These are phyloP conservation scores for Candida freyschussii DNA, from an alignment of 1,139 yeast species.

Conservation along the genomic window DNA sequence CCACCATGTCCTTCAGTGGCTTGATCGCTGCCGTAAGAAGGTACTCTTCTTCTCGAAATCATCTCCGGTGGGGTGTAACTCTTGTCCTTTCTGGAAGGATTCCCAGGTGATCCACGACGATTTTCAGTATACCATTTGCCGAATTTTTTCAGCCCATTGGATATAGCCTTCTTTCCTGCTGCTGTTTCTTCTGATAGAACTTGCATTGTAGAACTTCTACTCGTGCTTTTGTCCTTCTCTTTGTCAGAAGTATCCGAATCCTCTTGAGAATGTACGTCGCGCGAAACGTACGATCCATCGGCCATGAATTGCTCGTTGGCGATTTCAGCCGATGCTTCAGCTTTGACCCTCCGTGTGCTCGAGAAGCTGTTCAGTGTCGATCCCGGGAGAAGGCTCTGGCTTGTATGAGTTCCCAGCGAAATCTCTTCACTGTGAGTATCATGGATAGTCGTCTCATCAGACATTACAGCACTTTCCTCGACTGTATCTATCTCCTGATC, in stretches of 20 bases:
- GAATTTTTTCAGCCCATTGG: conserved; percentile 50
- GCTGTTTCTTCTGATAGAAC: conserved; percentile 25
- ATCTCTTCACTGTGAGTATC: conserved; percentile 5
- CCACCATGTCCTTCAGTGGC: conserved; percentile 5
- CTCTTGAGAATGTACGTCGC: conserved; percentile 7
- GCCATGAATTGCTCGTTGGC: conserved; percentile 26
- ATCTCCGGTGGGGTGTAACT: conserved; percentile 55
- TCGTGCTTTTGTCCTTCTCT: conserved; percentile 13
- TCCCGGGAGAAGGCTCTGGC: conserved; percentile 1
- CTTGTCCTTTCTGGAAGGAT: conserved; percentile 6
- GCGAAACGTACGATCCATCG: conserved; percentile 25
- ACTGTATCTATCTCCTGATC: conserved; percentile 3
- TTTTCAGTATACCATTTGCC: conserved; percentile 68
- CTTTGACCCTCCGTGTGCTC: conserved; percentile 13
- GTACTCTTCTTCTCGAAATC: conserved; percentile 52
- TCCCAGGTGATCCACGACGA: conserved; percentile 18
- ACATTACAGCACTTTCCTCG: conserved; percentile 4
- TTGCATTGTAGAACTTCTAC: conserved; percentile 19
- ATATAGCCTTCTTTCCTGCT: conserved; percentile 32
- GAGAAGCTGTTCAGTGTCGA: conserved; percentile 6
- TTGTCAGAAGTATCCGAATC: conserved; percentile 5
- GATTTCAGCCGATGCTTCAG: conserved; percentile 19
- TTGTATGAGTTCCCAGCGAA: conserved; percentile 16
- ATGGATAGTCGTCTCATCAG: conserved; percentile 3
- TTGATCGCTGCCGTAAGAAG: conserved; percentile 25